Conservation (phyloP, 2,329 filamentous ascomycete genomes). For the Rhynchosporium agropyri region DNA sequence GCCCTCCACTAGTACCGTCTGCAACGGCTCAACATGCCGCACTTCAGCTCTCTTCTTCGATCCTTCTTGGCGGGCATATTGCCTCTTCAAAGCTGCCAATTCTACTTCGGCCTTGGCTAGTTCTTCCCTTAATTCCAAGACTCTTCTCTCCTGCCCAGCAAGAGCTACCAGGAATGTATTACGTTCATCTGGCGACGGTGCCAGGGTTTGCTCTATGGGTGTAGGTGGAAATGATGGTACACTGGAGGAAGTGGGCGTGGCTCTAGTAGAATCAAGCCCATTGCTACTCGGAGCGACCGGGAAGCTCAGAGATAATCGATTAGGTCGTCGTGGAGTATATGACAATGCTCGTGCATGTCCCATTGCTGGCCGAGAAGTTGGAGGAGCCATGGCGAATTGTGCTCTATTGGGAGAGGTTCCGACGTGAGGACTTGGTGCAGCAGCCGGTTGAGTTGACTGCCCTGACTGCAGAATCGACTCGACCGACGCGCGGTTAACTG, state of each 20-base stretch:
- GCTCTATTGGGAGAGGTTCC: constrained; percentile 36
- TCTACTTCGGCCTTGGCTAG: constrained; percentile 80
- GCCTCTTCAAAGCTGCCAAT: constrained; percentile 74
- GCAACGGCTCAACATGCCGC: constrained; percentile 59
- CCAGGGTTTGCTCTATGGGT: constrained; percentile 31
- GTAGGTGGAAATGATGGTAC: constrained; percentile 36
- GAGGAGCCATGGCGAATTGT: constrained; percentile 34
- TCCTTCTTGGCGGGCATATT: constrained; percentile 79
- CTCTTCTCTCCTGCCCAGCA: constrained; percentile 86
- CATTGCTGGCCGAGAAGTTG: constrained; percentile 26
- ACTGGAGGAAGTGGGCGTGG: constrained; percentile 40
- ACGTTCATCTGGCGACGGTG: constrained; percentile 38
- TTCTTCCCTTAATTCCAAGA: constrained; percentile 90
- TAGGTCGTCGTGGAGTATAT: constrained; percentile 37
- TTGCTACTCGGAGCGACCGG: constrained; percentile 38
- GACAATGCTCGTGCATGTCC: constrained; percentile 37
- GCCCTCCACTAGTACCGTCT: constrained; percentile 34
- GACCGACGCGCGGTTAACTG: constrained; percentile 38
- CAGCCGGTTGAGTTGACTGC: constrained; percentile 31
- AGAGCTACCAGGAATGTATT: constrained; percentile 77
- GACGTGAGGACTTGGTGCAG: constrained; percentile 36
- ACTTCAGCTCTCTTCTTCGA: constrained; percentile 73
- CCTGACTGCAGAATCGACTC: constrained; percentile 41
- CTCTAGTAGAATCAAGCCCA: constrained; percentile 34
- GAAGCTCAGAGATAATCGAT: constrained; percentile 42